phyloP scores from a whole-genome alignment of 2,329 filamentous ascomycete genomes.

The Acrodontium crateriforme region DNA sequence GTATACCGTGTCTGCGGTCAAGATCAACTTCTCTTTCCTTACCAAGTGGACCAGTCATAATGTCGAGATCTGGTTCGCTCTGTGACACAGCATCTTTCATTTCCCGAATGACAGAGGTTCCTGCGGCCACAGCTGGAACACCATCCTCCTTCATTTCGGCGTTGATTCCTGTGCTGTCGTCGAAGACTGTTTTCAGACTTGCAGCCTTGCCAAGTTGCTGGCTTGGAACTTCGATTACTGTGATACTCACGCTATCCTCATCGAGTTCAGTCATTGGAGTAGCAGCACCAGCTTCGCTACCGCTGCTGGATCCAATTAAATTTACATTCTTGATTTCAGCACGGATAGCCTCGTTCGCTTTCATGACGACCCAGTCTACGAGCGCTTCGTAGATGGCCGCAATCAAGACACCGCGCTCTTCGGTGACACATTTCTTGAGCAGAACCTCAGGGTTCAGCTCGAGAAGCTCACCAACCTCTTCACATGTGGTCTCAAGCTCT shows the following conservation, averaged over 20 bases:
- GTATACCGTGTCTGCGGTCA: conserved; percentile 66
- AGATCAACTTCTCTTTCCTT: conserved; percentile 64
- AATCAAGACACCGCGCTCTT: conserved; percentile 71
- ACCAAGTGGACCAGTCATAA: conserved; percentile 51
- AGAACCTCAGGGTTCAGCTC: conserved; percentile 79
- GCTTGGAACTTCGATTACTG: conserved; percentile 72
- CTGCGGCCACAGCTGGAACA: conserved; percentile 56
- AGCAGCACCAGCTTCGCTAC: conserved; percentile 43
- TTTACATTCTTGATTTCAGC: conserved; percentile 55
- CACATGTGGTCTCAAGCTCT: conserved; percentile 68
- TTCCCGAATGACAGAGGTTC: conserved; percentile 73
- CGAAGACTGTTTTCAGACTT: conserved; percentile 82
- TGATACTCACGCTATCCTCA: conserved; percentile 75
- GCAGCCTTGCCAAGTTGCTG: conserved; percentile 72
- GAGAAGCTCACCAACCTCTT: conserved; percentile 76
- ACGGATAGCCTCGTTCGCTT: conserved; percentile 75
- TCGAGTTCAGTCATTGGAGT: conserved; percentile 57
- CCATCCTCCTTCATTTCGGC: conserved; percentile 95
- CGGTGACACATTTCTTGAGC: conserved; percentile 61
- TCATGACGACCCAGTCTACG: conserved; percentile 85
- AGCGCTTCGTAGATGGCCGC: conserved; percentile 83
- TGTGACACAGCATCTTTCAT: conserved; percentile 72
- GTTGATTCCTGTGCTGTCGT: conserved; percentile 86
- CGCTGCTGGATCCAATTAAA: conserved; percentile 53
- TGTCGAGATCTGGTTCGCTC: conserved; percentile 65